phyloP scores from a whole-genome alignment of 768 basidiomycete genomes.

The Chalciporus chontae region DNA sequence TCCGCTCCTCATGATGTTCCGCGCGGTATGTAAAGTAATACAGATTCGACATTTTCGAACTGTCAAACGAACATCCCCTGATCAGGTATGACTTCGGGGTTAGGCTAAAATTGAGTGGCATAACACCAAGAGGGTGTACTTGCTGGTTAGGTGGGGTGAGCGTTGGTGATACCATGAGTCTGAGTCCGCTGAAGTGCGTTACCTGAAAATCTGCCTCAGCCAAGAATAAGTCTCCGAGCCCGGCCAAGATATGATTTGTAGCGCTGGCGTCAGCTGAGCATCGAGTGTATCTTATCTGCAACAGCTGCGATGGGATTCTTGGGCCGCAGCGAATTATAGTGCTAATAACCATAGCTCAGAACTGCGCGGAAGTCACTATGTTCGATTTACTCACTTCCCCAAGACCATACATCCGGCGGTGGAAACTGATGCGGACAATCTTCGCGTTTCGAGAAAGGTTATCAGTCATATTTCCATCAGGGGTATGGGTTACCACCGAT shows the following conservation, averaged over 20 bases:
- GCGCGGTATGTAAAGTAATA: neutral
- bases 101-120: neutral
- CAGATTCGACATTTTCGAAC: neutral
- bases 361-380: neutral
- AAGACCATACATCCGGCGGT: conserved; percentile 89
- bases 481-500: conserved; percentile 79
- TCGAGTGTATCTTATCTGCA: conserved; percentile 29
- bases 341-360: conserved; percentile 42
- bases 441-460: conserved; percentile 31
- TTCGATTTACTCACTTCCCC: conserved; percentile 70
- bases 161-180: neutral
- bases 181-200: neutral
- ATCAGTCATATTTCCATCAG: conserved; percentile 35
- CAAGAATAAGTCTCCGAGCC: neutral
- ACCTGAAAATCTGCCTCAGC: neutral
- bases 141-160: neutral
- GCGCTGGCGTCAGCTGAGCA: conserved; percentile 23
- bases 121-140: neutral
- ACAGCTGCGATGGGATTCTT: conserved; percentile 32
- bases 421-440: conserved; percentile 80
- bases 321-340: conserved; percentile 84
- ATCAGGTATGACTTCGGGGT: too few species aligned
- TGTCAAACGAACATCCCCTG: too few species aligned
- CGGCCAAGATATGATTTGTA: neutral
- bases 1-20: neutral